Percentiles rank a stretch among this genome's conserved stretches.
These are phyloP conservation scores for Thamnidium elegans DNA, from an alignment of 192 early-diverging fungal genomes.

Conservation along the genomic window DNA sequence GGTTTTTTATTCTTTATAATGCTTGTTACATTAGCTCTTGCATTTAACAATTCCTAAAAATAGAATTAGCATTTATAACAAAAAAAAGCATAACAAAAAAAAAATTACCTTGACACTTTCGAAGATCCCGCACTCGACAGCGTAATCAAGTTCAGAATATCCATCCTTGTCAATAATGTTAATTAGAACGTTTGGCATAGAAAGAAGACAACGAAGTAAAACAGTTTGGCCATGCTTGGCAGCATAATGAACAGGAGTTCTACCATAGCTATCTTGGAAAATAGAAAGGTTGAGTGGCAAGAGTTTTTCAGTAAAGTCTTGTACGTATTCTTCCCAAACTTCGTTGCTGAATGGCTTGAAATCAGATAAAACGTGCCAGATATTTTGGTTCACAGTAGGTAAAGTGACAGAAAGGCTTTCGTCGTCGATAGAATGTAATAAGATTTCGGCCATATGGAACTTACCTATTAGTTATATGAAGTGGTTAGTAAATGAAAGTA, in stretches of 20 bases:
- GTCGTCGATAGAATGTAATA: conserved; percentile 27
- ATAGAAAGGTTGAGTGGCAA: conserved; percentile 12
- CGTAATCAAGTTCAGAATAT: conserved; percentile 39
- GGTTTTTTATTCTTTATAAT: background rate
- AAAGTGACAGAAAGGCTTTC: conserved; percentile 3
- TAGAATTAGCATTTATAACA: background rate
- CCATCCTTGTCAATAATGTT: conserved; percentile 35
- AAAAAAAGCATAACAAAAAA: background rate
- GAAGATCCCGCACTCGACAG: conserved; percentile 29
- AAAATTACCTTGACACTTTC: conserved; percentile 28
- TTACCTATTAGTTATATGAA: conserved; percentile 29
- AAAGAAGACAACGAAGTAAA: conserved; percentile 33
- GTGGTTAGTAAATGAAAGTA: background rate
- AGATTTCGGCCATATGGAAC: conserved; percentile 47
- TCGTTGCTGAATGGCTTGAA: conserved; percentile 34
- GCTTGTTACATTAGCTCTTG: background rate
- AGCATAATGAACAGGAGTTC: conserved; percentile 51
- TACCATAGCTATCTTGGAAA: conserved; percentile 23
- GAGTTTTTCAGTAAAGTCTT: conserved; percentile 30
- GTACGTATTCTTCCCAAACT: conserved; percentile 45
- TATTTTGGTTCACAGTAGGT: conserved; percentile 18
- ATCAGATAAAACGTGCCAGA: conserved; percentile 43
- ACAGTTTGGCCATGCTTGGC: conserved; percentile 34
- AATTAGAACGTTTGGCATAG: background rate
- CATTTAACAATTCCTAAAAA: conserved; percentile 18